A percentile compares a stretch with the other conserved stretches of the same genome.
Evolutionary conservation across 768 basidiomycete genomes (phyloP).

Genomic region (Mycena leptocephala): DNA sequence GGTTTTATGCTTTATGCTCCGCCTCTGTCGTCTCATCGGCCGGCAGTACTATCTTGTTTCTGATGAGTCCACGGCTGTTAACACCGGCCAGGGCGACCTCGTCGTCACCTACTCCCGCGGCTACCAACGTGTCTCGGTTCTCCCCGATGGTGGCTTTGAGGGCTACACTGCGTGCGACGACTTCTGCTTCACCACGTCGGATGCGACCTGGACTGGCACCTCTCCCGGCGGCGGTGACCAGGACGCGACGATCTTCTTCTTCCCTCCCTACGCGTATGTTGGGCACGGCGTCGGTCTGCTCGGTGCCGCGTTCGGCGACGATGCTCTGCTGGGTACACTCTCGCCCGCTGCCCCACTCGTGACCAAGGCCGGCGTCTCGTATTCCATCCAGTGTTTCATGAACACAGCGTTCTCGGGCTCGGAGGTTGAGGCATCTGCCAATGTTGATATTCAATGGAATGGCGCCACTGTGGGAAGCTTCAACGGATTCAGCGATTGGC

Average conservation of each 20-base stretch:
- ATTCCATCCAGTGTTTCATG: constrained; percentile 62
- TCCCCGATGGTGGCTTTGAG: constrained; percentile 64
- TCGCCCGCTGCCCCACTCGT: constrained; percentile 47
- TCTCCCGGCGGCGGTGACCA: constrained; percentile 52
- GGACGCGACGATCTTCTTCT: constrained; percentile 65
- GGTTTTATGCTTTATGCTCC: not conserved
- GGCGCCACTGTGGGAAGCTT: constrained; percentile 50
- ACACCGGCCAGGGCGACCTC: constrained; percentile 63
- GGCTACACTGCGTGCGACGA: constrained; percentile 53
- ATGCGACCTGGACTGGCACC: constrained; percentile 58
- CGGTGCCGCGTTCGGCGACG: constrained; percentile 59
- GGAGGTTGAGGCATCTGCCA: constrained; percentile 50
- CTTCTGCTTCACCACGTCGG: constrained; percentile 59
- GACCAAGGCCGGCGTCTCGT: constrained; percentile 55
- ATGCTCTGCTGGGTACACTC: constrained; percentile 59
- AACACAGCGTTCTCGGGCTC: constrained; percentile 55
- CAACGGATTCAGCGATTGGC: constrained; percentile 55
- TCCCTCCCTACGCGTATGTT: constrained; percentile 55
- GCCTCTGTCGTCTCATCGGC: too few relatives aligned
- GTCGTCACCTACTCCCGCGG: constrained; percentile 64
- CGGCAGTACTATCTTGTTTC: constrained; percentile 59
- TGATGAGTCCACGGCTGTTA: constrained; percentile 62
- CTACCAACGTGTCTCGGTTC: constrained; percentile 57
- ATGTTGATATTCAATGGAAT: constrained; percentile 63
- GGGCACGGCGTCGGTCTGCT: constrained; percentile 59